Base-by-base conservation (phyloP, 2,329 filamentous ascomycete genomes). In the Anthostomella pinea region DNA sequence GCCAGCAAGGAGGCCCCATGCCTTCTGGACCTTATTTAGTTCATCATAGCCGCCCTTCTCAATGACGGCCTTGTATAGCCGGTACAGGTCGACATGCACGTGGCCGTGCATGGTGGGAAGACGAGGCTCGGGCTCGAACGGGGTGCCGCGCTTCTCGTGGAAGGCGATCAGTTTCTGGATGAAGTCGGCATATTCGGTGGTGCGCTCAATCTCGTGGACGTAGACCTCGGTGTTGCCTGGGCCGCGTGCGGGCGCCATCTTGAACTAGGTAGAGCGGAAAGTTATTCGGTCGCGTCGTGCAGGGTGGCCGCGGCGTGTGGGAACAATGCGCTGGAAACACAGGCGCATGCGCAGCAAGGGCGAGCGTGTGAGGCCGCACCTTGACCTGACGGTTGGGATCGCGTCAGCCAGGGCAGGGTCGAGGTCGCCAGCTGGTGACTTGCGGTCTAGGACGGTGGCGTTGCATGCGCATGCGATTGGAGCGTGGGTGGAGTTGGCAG, bases 1-100 rank as follows among this genome's bases (percentile, higher is more conserved):
- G 35, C 81, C 74, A 9, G 84, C 86, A 53, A 95, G 75, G 52
- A 80, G 81, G 46, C 87, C 79, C 89, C 89, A 95, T 33, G 86
- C 85, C 47, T 94, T 75, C 68, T 91, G 93, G 60, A 91, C 80
- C 65, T 79, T 83, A 44, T 78, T 89, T 59, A 91, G 79, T 58
- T 83, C 83, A 64, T 95, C 89, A 60, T 95, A 95, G 40, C 89
- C 89, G 35, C 89, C 89, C 52, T 82, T 80, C 15, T 77, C 76
- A 35, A 85, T 75, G 13, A 95, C 85, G 49, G 81, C 75, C 45
- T 85, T 83, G 70, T 87, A 95, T 19, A 94, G 75, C 54, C 85
- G 83, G 57, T 82, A 70, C 18, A 95, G 72, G 56, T 95, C 85
- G 43, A 95, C 75, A 47, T 84, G 81, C 42, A 81, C 81, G 49